Base-by-base conservation (phyloP, 2,329 filamentous ascomycete genomes). In the Penicillium brevicompactum region DNA sequence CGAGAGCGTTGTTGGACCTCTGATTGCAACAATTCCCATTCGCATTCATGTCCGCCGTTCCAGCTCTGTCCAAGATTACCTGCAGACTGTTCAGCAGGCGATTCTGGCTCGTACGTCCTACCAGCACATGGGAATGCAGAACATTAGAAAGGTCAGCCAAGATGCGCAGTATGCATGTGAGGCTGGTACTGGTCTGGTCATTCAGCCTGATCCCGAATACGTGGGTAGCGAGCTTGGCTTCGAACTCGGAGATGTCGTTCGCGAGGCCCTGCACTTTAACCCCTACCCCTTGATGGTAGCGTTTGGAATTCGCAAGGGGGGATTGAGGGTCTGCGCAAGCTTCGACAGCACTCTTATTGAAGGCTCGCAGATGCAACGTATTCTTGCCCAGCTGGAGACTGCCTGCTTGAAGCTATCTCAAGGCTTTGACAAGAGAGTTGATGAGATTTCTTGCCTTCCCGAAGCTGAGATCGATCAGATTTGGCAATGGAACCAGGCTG, bases 281-380 rank as follows among this genome's bases (percentile, higher is more conserved):
- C 73, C 78, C 0, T 81, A 82, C 55, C 75, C 79, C 4, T 69
- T 81, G 2, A 82, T 81, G 80, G 56, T 81, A 21, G 79, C 70
- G 3, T 80, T 72, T 60, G 76, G 76, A 5, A 74, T 80, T 5
- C 67, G 68, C 21, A 76, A 74, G 55, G 71, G 62, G 1, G 77
- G 78, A 1, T 76, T 81, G 51, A 65, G 75, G 53, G 70, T 79
- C 10, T 75, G 73, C 21, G 76, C 76, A 2, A 79, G 72, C 58
- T 79, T 78, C 37, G 77, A 79, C 42, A 71, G 60, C 49, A 70
- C 62, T 18, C 32, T 76, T n/a, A 64, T 78, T 18, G 59, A 68
- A 32, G 53, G 65, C 1, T 10, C 57, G 1, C 72, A 76, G 47
- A 77, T 78, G 75, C 54, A 74, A 46, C 61, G 70, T 13, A 67